These are phyloP conservation scores for Neurospora africana DNA, from an alignment of 495 filamentous ascomycete genomes.

Conservation along the genomic window DNA sequence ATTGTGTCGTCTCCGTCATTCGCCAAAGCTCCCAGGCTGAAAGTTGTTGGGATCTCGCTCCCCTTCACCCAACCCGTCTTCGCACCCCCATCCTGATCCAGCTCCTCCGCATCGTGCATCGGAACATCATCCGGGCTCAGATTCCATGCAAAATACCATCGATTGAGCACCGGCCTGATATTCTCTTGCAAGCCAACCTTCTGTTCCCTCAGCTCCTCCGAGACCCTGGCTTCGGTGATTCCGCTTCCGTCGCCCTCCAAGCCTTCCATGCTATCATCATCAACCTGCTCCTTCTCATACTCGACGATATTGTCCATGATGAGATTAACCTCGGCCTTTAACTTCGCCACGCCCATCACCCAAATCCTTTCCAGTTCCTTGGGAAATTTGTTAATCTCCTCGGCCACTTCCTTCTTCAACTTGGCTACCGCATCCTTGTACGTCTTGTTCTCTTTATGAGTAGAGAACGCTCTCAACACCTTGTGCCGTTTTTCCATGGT, in stretches of 20 bases:
- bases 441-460: not conserved
- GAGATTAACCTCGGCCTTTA: not conserved
- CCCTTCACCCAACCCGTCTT: not conserved
- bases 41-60: not conserved
- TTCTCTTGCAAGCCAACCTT: not conserved
- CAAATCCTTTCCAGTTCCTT: not conserved
- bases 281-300: not conserved
- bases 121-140: not conserved
- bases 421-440: not conserved
- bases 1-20: not conserved
- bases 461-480: not conserved
- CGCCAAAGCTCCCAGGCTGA: not conserved
- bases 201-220: not conserved
- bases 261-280: not conserved
- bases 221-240: not conserved
- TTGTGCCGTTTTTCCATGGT: not conserved
- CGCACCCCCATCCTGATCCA: not conserved
- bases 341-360: not conserved
- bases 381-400: not conserved
- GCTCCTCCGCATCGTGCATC: not conserved
- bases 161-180: not conserved
- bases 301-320: slow-evolving; percentile 6
- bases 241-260: not conserved
- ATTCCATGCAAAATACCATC: not conserved
- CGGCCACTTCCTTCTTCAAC: not conserved